Evolutionary conservation across 257 asterid species (phyloP), one percentile per base, ranked within the genome.

Genomic region (Dorcoceras hygrometricum): DNA sequence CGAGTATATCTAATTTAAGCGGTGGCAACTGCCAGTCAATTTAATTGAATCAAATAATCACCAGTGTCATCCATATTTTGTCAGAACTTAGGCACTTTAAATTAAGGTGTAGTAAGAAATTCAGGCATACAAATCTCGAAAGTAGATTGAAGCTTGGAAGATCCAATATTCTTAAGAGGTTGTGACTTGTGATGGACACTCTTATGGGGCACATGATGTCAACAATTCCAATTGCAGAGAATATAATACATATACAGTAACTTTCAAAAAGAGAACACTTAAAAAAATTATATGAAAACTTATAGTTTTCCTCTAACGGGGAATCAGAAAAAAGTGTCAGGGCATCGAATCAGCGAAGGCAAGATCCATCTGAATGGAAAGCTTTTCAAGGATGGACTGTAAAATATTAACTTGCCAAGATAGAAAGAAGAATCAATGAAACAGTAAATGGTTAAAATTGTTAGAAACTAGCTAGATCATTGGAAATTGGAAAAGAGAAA

Each of bases 331-430:
- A 5, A 9, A 29, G 34, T 6, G 34, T 29, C 34, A 5, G 34
- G 34, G n/a, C n/a, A n/a, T n/a, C n/a, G n/a, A n/a, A n/a, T n/a
- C n/a, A n/a, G n/a, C n/a, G n/a, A n/a, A n/a, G n/a, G n/a, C 34
- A 29, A 29, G 7, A 29, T 9, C 6, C 43, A 34, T 8, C 66
- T 62, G 58, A 8, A 58, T 23, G 46, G 20, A 61, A 60, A 14
- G 32, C 19, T 34, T 26, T 70, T 12, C 18, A 54, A 14, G 60
- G 28, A 61, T 0, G 59, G 32, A 26, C 54, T 61, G 65, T 26
- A 61, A 59, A 5, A 36, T 36, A 69, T 63, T 25, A 59, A 65
- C 66, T 11, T 4, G 56, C 24, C 65, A 61, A 19, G 2, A 54
- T 2, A 26, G 56, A 27, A 11, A 18, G 27, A 24, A 36, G 22